A percentile compares a stretch with the other conserved stretches of the same genome.
Conservation (phyloP, 441 rosid species). For the Gossypium trilobum region DNA sequence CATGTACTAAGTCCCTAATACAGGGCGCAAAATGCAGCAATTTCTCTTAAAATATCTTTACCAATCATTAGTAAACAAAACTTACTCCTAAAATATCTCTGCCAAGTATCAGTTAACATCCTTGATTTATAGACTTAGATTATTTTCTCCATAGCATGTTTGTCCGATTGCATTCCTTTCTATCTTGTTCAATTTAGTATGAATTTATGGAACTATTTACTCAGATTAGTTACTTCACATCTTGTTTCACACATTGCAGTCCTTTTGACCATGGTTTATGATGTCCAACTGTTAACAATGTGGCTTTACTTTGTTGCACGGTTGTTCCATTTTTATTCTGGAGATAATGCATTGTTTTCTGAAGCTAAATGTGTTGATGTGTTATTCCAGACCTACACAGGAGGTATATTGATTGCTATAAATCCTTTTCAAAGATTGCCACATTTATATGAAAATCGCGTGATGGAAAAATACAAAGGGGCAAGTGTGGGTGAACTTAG, state of each 20-base stretch:
- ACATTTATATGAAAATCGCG: constrained; percentile 45
- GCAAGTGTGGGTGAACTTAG: constrained; percentile 52
- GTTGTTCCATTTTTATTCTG: neutral
- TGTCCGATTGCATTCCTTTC: neutral
- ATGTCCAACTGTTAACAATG: constrained; percentile 3
- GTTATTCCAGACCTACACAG: constrained; percentile 63
- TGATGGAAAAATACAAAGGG: constrained; percentile 55
- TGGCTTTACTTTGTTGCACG: constrained; percentile 1
- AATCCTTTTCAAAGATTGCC: constrained; percentile 63
- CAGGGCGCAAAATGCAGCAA: neutral
- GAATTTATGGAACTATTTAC: neutral
- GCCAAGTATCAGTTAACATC: neutral
- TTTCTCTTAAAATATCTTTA: neutral
- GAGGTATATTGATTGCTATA: constrained; percentile 65
- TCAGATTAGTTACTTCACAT: neutral
- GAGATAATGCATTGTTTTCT: neutral
- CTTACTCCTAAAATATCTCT: neutral
- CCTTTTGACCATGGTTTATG: neutral
- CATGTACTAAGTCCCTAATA: neutral
- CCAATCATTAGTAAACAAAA: neutral
- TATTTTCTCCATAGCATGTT: constrained; percentile 3
- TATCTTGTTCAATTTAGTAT: neutral
- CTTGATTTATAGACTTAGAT: neutral
- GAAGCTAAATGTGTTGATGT: constrained; percentile 23
- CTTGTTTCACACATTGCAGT: neutral